Conservation (phyloP, 495 filamentous ascomycete species). For the Lophium mytilinum region DNA sequence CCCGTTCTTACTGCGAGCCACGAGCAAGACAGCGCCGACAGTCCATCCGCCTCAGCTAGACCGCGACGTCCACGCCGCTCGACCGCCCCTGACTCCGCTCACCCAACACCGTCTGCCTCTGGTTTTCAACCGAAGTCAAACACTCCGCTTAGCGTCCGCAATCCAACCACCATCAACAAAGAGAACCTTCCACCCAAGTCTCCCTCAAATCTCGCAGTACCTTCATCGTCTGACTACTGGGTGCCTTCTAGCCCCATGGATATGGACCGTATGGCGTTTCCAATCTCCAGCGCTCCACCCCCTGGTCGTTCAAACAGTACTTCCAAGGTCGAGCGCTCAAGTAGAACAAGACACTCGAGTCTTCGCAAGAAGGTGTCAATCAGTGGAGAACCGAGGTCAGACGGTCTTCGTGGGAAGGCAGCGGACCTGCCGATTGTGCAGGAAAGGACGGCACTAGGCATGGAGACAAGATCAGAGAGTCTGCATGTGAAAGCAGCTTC, state of each 20-base stretch:
- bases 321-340: neutral
- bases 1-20: neutral
- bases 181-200: conserved; percentile 21
- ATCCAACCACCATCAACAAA: neutral
- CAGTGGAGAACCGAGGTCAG: neutral
- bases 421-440: too few species aligned
- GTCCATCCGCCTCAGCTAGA: neutral
- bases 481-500: too few species aligned
- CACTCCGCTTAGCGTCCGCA: neutral
- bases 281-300: conserved; percentile 11
- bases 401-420: too few species aligned
- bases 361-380: neutral
- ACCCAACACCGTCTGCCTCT: neutral
- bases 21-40: too few species aligned
- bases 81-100: neutral
- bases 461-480: too few species aligned
- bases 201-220: conserved; percentile 10
- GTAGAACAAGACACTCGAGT: neutral
- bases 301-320: neutral
- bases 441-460: too few species aligned
- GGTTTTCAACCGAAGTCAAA: neutral
- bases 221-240: conserved; percentile 20
- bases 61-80: neutral
- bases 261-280: conserved; percentile 16
- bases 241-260: conserved; percentile 11